Evolutionary conservation across 768 basidiomycete genomes (phyloP).

Genomic region (Punctularia strigosozonata): DNA sequence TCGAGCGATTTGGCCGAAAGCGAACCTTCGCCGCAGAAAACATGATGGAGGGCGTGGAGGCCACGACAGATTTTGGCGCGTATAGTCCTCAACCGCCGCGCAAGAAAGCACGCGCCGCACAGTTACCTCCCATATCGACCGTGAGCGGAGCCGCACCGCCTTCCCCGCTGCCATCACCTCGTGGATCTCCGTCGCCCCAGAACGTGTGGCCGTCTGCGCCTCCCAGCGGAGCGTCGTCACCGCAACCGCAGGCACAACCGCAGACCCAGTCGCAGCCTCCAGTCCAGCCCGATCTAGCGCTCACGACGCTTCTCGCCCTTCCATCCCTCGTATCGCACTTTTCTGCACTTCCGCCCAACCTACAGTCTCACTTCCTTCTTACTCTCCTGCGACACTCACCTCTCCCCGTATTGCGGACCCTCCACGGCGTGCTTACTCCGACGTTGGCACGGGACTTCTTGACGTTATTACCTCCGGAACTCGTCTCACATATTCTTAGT

Average conservation of each 20-base stretch:
- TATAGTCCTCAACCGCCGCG: constrained; percentile 47
- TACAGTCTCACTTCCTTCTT: constrained; percentile 91
- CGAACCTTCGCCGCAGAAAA: constrained; percentile 40
- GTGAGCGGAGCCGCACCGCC: constrained; percentile 68
- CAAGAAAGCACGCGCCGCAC: constrained; percentile 64
- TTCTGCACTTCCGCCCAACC: constrained; percentile 58
- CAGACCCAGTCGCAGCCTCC: constrained; percentile 44
- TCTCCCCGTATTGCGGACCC: constrained; percentile 78
- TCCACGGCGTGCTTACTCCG: constrained; percentile 81
- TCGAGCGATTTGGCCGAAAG: constrained; percentile 67
- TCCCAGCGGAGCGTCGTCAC: constrained; percentile 68
- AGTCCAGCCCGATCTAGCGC: constrained; percentile 67
- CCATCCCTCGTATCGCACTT: constrained; percentile 78
- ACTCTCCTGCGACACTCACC: constrained; percentile 88
- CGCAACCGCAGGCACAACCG: constrained; percentile 42
- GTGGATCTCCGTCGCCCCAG: constrained; percentile 71
- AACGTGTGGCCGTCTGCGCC: constrained; percentile 72
- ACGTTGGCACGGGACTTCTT: constrained; percentile 93
- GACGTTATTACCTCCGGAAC: constrained; percentile 81
- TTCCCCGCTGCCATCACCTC: constrained; percentile 76
- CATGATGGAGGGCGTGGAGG: constrained; percentile 69
- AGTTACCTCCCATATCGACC: constrained; percentile 47
- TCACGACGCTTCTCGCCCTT: constrained; percentile 79
- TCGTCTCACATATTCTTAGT: constrained; percentile 80
- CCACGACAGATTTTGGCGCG: constrained; percentile 32